These are phyloP conservation scores for Colletotrichum abscissum DNA, from an alignment of 2,329 filamentous ascomycete genomes.

Conservation along the genomic window DNA sequence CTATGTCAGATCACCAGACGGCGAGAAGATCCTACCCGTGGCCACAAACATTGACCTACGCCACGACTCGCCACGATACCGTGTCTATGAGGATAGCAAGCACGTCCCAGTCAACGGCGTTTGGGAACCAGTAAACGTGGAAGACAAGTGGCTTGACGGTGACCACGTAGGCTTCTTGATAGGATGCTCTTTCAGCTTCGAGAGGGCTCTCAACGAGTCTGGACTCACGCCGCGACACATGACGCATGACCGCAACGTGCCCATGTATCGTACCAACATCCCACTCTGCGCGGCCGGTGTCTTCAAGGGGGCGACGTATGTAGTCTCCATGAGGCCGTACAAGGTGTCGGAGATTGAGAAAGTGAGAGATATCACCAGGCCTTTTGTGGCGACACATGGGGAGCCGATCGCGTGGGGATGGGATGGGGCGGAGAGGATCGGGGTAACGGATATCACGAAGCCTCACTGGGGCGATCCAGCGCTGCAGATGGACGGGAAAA, in stretches of 20 bases:
- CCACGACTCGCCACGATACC: constrained; percentile 67
- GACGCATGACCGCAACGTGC: constrained; percentile 59
- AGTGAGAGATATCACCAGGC: constrained; percentile 66
- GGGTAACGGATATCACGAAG: constrained; percentile 62
- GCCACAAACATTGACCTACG: constrained; percentile 64
- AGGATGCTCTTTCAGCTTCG: constrained; percentile 74
- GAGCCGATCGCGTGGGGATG: constrained; percentile 75
- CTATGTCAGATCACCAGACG: constrained; percentile 39
- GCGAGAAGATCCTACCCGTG: constrained; percentile 39
- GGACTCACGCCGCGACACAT: constrained; percentile 65
- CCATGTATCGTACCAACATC: constrained; percentile 71
- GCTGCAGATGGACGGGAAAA: constrained; percentile 52
- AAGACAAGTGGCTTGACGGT: constrained; percentile 60
- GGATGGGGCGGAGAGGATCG: constrained; percentile 62
- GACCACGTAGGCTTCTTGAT: constrained; percentile 73
- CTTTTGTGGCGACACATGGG: constrained; percentile 68
- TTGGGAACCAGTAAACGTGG: constrained; percentile 51
- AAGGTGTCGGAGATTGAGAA: constrained; percentile 56
- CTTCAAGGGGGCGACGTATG: constrained; percentile 64
- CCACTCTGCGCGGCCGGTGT: constrained; percentile 68
- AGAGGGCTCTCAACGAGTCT: constrained; percentile 62
- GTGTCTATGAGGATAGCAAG: constrained; percentile 64
- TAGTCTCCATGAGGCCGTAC: constrained; percentile 75
- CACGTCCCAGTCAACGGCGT: constrained; percentile 44
- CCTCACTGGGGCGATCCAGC: constrained; percentile 69